Conservation (phyloP, 805 yeast species). For the Yamadazyma takamatsuzukensis region DNA sequence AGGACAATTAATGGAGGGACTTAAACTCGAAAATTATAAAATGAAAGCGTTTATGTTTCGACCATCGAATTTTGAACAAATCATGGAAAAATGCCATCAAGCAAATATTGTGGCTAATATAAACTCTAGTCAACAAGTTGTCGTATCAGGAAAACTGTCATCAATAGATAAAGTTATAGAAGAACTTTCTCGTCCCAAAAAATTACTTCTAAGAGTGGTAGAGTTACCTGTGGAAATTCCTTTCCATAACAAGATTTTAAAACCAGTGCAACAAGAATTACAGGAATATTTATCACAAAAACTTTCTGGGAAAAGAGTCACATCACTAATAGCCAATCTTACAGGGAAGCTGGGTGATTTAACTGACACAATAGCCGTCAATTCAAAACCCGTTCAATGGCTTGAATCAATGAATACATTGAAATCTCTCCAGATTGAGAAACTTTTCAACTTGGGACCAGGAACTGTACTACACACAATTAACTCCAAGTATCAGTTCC, state of each 20-base stretch:
- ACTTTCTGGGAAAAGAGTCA: slow-evolving; percentile 3
- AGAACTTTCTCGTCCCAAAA: slow-evolving; percentile 12
- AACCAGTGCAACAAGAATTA: slow-evolving; percentile 33
- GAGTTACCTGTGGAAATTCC: slow-evolving; percentile 47
- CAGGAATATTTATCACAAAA: neutral
- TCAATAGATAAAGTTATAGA: slow-evolving; percentile 22
- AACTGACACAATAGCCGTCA: slow-evolving; percentile 33
- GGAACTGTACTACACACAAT: slow-evolving; percentile 30
- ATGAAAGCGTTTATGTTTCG: slow-evolving; percentile 35
- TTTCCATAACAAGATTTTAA: slow-evolving; percentile 44
- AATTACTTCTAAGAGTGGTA: slow-evolving; percentile 21
- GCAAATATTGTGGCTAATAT: slow-evolving; percentile 41
- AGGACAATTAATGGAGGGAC: slow-evolving; percentile 40
- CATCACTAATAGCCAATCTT: slow-evolving; percentile 38
- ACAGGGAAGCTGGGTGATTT: slow-evolving; percentile 25
- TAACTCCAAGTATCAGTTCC: slow-evolving; percentile 10
- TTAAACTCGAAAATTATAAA: slow-evolving; percentile 17
- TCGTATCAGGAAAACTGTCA: slow-evolving; percentile 38
- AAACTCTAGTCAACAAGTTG: slow-evolving; percentile 42
- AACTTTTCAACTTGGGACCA: slow-evolving; percentile 36
- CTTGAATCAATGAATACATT: slow-evolving; percentile 28
- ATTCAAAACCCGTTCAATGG: slow-evolving; percentile 45
- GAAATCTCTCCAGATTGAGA: slow-evolving; percentile 11
- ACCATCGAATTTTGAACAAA: slow-evolving; percentile 18
- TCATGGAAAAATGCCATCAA: slow-evolving; percentile 16